phyloP scores from a whole-genome alignment of 2,329 filamentous ascomycete species.

The Cladosporium austrohemisphaericum region DNA sequence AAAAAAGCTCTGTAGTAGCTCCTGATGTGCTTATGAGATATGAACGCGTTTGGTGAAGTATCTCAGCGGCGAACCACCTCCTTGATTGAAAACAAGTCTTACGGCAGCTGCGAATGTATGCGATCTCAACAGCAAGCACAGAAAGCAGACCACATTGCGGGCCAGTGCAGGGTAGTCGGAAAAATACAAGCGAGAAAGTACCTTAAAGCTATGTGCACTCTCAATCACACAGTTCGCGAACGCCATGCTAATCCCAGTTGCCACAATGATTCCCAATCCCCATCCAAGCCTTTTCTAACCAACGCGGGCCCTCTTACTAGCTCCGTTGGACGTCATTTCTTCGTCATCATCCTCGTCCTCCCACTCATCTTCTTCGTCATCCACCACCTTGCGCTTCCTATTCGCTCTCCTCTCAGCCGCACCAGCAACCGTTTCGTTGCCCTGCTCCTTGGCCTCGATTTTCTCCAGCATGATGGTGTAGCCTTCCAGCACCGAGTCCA shows the following conservation, averaged over 20 bases:
- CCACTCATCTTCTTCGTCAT: constrained; percentile 18
- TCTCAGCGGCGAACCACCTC: too few relatives aligned
- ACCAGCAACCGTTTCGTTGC: constrained; percentile 3
- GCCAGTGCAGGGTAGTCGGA: too few relatives aligned
- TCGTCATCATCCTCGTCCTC: constrained; percentile 10
- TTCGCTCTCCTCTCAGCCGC: background rate
- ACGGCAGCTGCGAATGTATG: too few relatives aligned
- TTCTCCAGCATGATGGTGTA: constrained; percentile 64
- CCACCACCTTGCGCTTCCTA: constrained; percentile 18
- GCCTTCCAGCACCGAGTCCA: constrained; percentile 66
- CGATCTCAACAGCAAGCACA: too few relatives aligned
- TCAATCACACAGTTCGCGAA: background rate
- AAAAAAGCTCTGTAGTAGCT: too few relatives aligned
- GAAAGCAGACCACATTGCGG: too few relatives aligned
- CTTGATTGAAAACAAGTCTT: too few relatives aligned
- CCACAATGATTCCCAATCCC: too few relatives aligned
- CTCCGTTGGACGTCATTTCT: constrained; percentile 5
- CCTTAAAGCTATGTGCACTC: background rate
- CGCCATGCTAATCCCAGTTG: constrained; percentile 15
- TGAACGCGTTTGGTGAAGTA: too few relatives aligned
- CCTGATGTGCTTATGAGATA: too few relatives aligned
- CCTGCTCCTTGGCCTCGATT: constrained; percentile 35
- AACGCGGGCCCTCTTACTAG: constrained; percentile 14
- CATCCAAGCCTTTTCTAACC: too few relatives aligned
- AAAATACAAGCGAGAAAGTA: too few relatives aligned